A percentile compares a stretch with the other conserved stretches of the same genome.
These are phyloP conservation scores for Colletotrichum salicis DNA, from an alignment of 2,329 filamentous ascomycete genomes.

Conservation along the genomic window DNA sequence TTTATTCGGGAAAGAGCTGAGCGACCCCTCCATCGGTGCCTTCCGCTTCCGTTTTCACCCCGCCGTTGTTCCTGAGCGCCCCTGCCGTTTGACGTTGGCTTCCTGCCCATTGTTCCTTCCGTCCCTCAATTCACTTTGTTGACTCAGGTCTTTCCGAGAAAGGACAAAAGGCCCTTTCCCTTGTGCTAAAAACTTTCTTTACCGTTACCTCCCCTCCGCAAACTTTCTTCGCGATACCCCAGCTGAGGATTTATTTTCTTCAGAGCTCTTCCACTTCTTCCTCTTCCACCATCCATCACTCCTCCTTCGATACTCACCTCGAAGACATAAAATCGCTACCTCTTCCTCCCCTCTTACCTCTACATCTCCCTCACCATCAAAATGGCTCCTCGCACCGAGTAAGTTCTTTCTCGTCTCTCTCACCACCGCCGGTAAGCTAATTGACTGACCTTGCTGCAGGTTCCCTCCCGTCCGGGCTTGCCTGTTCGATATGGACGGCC, in stretches of 20 bases:
- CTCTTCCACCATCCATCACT: background rate
- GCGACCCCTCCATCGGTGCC: conserved; percentile 27
- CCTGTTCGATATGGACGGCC: conserved; percentile 98
- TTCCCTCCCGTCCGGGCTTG: conserved; percentile 87
- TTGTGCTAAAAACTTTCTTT: too few relatives aligned
- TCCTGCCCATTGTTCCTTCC: conserved; percentile 2
- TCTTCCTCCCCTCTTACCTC: background rate
- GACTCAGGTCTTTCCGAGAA: background rate
- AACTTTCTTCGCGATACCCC: conserved; percentile 7
- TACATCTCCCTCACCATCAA: conserved; percentile 19
- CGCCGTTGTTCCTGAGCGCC: conserved; percentile 16
- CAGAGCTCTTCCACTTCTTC: background rate
- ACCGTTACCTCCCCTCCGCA: background rate
- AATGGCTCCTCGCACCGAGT: conserved; percentile 60
- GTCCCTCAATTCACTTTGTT: conserved; percentile 14
- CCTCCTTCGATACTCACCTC: background rate
- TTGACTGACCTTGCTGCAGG: conserved; percentile 52
- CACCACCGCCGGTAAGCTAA: conserved; percentile 43
- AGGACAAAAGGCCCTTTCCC: background rate
- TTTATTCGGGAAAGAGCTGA: conserved; percentile 17
- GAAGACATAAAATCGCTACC: background rate
- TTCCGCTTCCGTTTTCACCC: conserved; percentile 24
- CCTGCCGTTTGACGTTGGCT: background rate
- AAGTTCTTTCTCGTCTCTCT: conserved; percentile 41
- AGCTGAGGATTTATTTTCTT: conserved; percentile 18